These are phyloP conservation scores for Zoysia pacifica DNA, from an alignment of 176 grass and related monocot species.

Conservation along the genomic window DNA sequence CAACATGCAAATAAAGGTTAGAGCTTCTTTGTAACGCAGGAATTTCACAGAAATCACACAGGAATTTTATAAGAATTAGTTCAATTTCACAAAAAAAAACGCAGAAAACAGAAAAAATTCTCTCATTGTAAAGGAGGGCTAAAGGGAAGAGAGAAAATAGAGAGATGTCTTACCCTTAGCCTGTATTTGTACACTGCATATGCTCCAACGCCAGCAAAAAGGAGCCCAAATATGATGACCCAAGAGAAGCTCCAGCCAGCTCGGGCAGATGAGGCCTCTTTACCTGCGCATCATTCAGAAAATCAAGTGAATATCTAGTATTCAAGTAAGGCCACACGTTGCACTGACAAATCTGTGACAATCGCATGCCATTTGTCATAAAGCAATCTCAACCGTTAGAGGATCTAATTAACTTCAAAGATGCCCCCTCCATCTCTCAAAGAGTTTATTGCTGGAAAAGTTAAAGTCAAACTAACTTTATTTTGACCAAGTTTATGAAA, in stretches of 20 bases:
- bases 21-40: no score
- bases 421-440: no score
- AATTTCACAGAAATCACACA: not conserved
- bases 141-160: not conserved
- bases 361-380: not conserved
- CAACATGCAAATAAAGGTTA: conserved; percentile 12
- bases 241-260: conserved; percentile 84
- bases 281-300: conserved; percentile 46
- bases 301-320: conserved; percentile 13
- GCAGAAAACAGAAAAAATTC: no score
- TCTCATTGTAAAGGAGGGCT: no score
- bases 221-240: conserved; percentile 84
- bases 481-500: no score
- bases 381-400: conserved; percentile 23
- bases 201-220: conserved; percentile 77
- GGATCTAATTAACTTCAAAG: not conserved
- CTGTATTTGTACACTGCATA: conserved; percentile 96
- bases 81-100: no score
- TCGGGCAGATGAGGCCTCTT: conserved; percentile 50
- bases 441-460: no score
- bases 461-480: no score
- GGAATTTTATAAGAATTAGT: no score
- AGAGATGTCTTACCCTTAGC: conserved; percentile 64
- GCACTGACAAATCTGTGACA: not conserved
- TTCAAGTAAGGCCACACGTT: not conserved